Evolutionary conservation across 2,329 filamentous ascomycete species (phyloP), one percentile per base, ranked within the genome.

Genomic region (Aspergillus sergii): DNA sequence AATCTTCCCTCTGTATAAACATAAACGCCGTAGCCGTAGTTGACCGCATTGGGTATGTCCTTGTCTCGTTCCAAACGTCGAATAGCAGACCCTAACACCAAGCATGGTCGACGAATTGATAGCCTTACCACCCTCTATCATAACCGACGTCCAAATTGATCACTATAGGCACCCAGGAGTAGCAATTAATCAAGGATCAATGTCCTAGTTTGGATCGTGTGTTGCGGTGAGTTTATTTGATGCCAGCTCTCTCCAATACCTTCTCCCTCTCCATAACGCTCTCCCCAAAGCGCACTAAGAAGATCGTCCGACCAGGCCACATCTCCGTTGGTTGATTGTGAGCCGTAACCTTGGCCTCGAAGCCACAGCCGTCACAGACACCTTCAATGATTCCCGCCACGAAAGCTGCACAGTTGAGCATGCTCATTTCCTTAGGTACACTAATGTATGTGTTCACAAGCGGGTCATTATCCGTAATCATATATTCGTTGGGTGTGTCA

Each of bases 381-480:
- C 95, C 95, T 84, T 99, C 95, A 61, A 99, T 89, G 66, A 99
- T 91, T 21, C 95, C 95, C 0, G 95, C 95, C 23, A 97, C 93
- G 75, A 92, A 99, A 11, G 95, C 95, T 21, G 94, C 95, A 79
- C 94, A 97, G 78, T 97, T 98, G 73, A 99, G 85, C 85, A 95
- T 92, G 79, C 87, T 93, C 92, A 99, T 96, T 80, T 99, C 95
- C 73, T 91, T 91, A 19, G 95, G 95, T 59, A 98, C 91, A 72
- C 89, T 93, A 75, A 99, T 91, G 81, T 95, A 98, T 66, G 91
- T 90, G 79, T 97, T 98, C 45, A 98, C 94, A 57, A 98, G 85
- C 26, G 95, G 95, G 77, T 98, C 95, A 80, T 99, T 98, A 81
- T 99, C 95, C 72, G 94, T 92, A 72, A 99, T 95, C 94, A 99